phyloP scores from a whole-genome alignment of 2,329 filamentous ascomycete species.

The Aspergillus viridinutans region DNA sequence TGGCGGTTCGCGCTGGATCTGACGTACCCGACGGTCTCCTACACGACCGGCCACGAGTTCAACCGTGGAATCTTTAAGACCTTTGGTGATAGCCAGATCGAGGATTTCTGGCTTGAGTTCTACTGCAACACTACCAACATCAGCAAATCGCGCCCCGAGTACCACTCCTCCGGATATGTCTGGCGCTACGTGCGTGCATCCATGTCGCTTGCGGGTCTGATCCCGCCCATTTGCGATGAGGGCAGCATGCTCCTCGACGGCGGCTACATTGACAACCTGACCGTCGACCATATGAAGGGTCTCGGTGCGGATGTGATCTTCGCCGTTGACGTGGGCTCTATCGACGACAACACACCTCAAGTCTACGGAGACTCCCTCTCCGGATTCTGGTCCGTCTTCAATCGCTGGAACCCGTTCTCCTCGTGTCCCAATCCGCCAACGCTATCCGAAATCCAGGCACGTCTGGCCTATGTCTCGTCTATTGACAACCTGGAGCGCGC shows the following conservation, averaged over 20 bases:
- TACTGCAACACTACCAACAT: slow-evolving; percentile 99
- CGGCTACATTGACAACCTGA: slow-evolving; percentile 95
- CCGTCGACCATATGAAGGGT: slow-evolving; percentile 94
- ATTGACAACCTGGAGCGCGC: slow-evolving; percentile 92
- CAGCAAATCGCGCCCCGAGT: slow-evolving; percentile 84
- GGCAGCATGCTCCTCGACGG: slow-evolving; percentile 95
- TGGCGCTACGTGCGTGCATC: slow-evolving; percentile 96
- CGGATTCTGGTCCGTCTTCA: slow-evolving; percentile 89
- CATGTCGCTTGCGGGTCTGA: slow-evolving; percentile 89
- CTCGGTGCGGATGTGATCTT: slow-evolving; percentile 92
- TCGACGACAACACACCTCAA: slow-evolving; percentile 90
- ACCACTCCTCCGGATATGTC: slow-evolving; percentile 93
- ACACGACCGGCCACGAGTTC: slow-evolving; percentile 98
- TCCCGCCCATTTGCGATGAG: slow-evolving; percentile 93
- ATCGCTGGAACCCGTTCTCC: slow-evolving; percentile 96
- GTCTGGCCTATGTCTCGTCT: slow-evolving; percentile 89
- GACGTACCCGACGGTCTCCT: slow-evolving; percentile 93
- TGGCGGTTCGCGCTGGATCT: slow-evolving; percentile 97
- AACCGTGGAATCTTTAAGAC: slow-evolving; percentile 99
- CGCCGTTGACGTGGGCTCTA: slow-evolving; percentile 85
- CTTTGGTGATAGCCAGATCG: slow-evolving; percentile 93
- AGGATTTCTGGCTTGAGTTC: slow-evolving; percentile 98
- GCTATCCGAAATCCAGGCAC: slow-evolving; percentile 89
- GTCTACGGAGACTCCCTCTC: slow-evolving; percentile 90
- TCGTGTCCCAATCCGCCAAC: slow-evolving; percentile 86